Percentiles rank a stretch among this genome's conserved stretches.
phyloP scores from a whole-genome alignment of 1,139 yeast genomes.

The Zhuliangozyma parablackwelliae region DNA sequence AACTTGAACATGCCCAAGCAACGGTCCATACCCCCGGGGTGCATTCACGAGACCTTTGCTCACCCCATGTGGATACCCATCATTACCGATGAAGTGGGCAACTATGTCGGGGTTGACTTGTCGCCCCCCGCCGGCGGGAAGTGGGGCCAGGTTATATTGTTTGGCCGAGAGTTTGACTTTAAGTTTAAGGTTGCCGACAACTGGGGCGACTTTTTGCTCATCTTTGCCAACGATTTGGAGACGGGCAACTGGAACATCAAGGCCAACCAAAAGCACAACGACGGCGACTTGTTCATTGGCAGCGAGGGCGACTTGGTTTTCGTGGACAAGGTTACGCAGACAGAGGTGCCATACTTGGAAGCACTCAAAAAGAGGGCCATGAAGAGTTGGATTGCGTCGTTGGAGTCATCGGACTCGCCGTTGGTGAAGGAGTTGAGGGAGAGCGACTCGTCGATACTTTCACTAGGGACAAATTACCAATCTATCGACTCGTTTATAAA shows the following conservation, averaged over 20 bases:
- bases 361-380: slow-evolving; percentile 44
- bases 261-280: slow-evolving; percentile 40
- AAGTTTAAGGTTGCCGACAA: slow-evolving; percentile 74
- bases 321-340: slow-evolving; percentile 43
- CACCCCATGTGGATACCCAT: slow-evolving; percentile 90
- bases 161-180: slow-evolving; percentile 86
- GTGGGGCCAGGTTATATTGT: slow-evolving; percentile 80
- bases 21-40: slow-evolving; percentile 68
- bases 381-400: slow-evolving; percentile 28
- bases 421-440: slow-evolving; percentile 22
- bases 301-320: slow-evolving; percentile 69
- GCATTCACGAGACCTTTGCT: slow-evolving; percentile 70
- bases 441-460: slow-evolving; percentile 16
- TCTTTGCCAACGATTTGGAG: slow-evolving; percentile 82
- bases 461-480: slow-evolving; percentile 14
- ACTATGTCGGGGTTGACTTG: slow-evolving; percentile 83
- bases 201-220: slow-evolving; percentile 80
- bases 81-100: slow-evolving; percentile 83
- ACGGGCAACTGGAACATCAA: slow-evolving; percentile 67
- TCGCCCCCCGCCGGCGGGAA: slow-evolving; percentile 63
- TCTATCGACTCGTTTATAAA: slow-evolving; percentile 28
- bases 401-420: slow-evolving; percentile 15
- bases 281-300: slow-evolving; percentile 55
- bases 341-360: slow-evolving; percentile 59
- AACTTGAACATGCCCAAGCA: slow-evolving; percentile 47